Evolutionary conservation across 2,329 filamentous ascomycete genomes (phyloP), one percentile per base, ranked within the genome.

Genomic region (Cytospora chrysosperma): DNA sequence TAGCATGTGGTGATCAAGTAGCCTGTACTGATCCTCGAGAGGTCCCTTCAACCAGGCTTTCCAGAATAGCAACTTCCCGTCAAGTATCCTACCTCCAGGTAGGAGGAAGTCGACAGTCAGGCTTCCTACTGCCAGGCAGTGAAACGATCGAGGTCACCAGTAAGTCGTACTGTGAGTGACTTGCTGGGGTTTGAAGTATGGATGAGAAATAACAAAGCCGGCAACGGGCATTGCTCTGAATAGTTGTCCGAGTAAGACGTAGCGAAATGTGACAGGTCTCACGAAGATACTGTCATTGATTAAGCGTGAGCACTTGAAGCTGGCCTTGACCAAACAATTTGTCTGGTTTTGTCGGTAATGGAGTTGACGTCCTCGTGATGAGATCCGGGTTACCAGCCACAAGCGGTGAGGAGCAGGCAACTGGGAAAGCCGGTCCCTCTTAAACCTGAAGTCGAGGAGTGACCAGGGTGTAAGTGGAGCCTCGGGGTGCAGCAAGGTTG

Each of bases 331-430:
- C 30, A 30, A 40, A 30, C 19, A 15, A 12, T 52, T 60, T 28
- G 15, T 47, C 50, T 12, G 27, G 7, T 34, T 57, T 52, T 51
- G 28, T 58, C 40, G 21, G 26, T 19, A 47, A 6, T 21, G 30
- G 55, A 61, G 43, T 43, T 64, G 61, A 63, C 61, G 64, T 64
- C 52, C 61, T 54, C 57, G 61, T 64, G 61, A 61, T 61, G 54
- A 51, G 57, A 55, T 63, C n/a, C n/a, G 43, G 43, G n/a, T 34
- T 24, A 24, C 61, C 64, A 64, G 61, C 61, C 61, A 66, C 64
- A 64, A 47, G 64, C 64, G 64, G 64, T 66, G 64, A 66, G 61
- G 56, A 57, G 62, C 37, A 52, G 37, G 47, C 56, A 57, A 52
- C 55, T 54, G 51, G 61, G 64, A 56, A 59, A 65, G 61, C 61